Evolutionary conservation across 2,329 filamentous ascomycete genomes (phyloP).

Genomic region (Fusarium sulawesiense): DNA sequence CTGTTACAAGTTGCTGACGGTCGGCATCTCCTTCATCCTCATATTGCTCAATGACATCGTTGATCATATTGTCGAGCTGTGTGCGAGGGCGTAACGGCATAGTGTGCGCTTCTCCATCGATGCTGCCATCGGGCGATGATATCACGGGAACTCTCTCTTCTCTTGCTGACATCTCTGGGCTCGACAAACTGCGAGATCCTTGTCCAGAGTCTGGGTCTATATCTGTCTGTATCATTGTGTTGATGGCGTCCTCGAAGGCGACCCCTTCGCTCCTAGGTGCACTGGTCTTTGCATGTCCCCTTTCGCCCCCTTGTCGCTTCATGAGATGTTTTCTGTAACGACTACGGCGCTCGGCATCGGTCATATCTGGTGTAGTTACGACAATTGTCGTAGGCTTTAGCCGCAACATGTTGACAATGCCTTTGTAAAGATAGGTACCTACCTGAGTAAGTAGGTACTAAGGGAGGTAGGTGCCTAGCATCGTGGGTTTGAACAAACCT

Average conservation of each 20-base stretch:
- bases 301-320: neutral
- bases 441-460: too few species aligned
- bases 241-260: neutral
- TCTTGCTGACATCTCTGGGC: neutral
- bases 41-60: neutral
- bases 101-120: neutral
- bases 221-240: neutral
- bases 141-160: neutral
- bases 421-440: neutral
- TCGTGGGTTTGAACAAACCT: neutral
- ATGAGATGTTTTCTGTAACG: conserved; percentile 37
- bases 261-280: neutral
- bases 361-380: conserved; percentile 32
- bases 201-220: neutral
- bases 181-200: neutral
- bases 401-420: conserved; percentile 33
- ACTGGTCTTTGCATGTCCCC: neutral
- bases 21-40: neutral
- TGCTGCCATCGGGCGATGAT: neutral
- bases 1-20: neutral
- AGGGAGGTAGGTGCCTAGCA: too few species aligned
- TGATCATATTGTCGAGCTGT: neutral
- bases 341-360: conserved; percentile 35
- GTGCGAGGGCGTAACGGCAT: neutral
- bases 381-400: conserved; percentile 35